Evolutionary conservation across 257 asterid genomes (phyloP), one percentile per base, ranked within the genome.

Genomic region (Nicotiana otophora): DNA sequence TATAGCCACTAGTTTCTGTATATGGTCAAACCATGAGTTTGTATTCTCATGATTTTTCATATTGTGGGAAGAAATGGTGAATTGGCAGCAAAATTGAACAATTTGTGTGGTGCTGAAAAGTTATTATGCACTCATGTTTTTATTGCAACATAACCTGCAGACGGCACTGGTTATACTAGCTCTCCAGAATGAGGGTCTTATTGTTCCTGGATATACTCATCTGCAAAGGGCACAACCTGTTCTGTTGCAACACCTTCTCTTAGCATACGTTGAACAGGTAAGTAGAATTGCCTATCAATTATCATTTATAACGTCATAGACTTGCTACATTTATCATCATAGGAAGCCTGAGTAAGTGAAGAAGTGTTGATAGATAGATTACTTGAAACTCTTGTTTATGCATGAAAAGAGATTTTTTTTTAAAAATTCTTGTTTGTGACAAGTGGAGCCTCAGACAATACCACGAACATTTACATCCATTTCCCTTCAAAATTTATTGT

Each of bases 141-240:
- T 36, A 0, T 69, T 36, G 46, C 34, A 78, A 70, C 83, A 78
- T 61, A 62, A 75, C 61, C 70, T 75, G 74, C 88, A 95, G 99
- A 90, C 84, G 81, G 85, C 95, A 9, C 51, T 96, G 89, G 92
- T 93, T 88, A 91, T 86, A 80, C 86, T 96, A 84, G 97, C 98
- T 77, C 36, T 91, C 82, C 92, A 86, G 86, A 92, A 96, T 81
- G 92, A 94, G 82, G 94, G 89, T 33, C 88, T 96, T 77, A 94
- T 96, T 82, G 97, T 96, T 87, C 99, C 99, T 31, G 99, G 99
- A 72, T 96, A 94, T 84, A 96, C 99, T 78, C 99, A 94, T 91
- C 76, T 96, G 91, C 99, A 94, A 86, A 91, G 99, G 86, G 99
- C 99, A 60, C 99, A 96, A 55, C 99, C 99, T 81, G 93, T 96